phyloP scores from a whole-genome alignment of 169 alveolate species.

The Babesia gibsoni region DNA sequence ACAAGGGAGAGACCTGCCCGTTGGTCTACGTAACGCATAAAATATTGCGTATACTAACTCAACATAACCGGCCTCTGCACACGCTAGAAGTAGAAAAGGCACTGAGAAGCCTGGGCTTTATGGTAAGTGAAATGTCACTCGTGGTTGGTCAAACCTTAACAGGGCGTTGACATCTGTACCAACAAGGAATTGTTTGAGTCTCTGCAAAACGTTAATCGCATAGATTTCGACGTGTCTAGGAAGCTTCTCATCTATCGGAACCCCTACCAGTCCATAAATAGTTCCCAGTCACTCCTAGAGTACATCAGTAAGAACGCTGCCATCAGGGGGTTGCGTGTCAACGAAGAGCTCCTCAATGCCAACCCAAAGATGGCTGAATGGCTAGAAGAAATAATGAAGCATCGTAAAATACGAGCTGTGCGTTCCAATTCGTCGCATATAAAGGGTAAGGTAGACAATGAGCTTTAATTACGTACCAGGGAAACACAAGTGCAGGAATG shows the following conservation, averaged over 20 bases:
- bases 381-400: constrained; percentile 61
- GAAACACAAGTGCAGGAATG: constrained; percentile 65
- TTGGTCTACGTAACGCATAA: constrained; percentile 48
- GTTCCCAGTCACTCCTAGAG: constrained; percentile 35
- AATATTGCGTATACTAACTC: constrained; percentile 39
- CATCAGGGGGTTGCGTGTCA: constrained; percentile 55
- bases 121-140: constrained; percentile 8
- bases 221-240: constrained; percentile 51
- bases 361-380: constrained; percentile 51
- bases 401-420: constrained; percentile 63
- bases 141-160: neutral
- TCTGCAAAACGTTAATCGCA: constrained; percentile 47
- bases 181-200: constrained; percentile 58
- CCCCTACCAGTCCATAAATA: constrained; percentile 51
- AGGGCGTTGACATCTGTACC: constrained; percentile 68
- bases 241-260: constrained; percentile 53
- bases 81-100: constrained; percentile 62
- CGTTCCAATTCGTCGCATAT: constrained; percentile 57
- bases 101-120: constrained; percentile 58
- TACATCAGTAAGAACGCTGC: constrained; percentile 12
- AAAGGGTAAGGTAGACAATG: constrained; percentile 39
- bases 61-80: constrained; percentile 63
- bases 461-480: neutral
- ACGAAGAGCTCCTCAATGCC: constrained; percentile 60
- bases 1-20: constrained; percentile 58